Conservation (phyloP, 2,329 filamentous ascomycete genomes). For the Fusarium agapanthi region DNA sequence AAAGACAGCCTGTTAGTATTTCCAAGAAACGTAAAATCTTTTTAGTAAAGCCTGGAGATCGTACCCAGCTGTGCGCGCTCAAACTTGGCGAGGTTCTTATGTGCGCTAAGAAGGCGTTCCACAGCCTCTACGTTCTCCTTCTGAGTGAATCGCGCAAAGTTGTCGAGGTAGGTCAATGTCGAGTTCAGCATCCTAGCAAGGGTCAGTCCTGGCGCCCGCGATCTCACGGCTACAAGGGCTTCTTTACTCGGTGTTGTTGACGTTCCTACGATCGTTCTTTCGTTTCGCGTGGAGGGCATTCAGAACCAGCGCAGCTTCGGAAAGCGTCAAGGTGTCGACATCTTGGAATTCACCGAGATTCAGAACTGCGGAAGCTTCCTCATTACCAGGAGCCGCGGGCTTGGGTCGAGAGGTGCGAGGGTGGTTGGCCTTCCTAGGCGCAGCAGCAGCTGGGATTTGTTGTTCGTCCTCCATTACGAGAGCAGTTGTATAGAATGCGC, state of each 20-base stretch:
- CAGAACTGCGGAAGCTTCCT: conserved; percentile 83
- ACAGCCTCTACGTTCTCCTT: conserved; percentile 96
- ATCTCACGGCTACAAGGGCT: background rate
- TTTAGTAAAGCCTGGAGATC: conserved; percentile 27
- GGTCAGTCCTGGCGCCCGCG: conserved; percentile 9
- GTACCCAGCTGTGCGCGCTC: conserved; percentile 91
- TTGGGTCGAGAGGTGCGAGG: conserved; percentile 69
- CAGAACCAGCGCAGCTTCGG: conserved; percentile 90
- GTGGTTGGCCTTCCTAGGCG: conserved; percentile 35
- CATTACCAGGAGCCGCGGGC: conserved; percentile 77
- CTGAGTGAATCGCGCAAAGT: conserved; percentile 95
- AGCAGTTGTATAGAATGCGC: background rate
- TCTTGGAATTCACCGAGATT: conserved; percentile 93
- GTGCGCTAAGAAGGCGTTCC: conserved; percentile 82
- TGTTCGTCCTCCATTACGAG: conserved; percentile 23
- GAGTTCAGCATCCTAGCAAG: conserved; percentile 76
- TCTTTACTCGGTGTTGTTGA: conserved; percentile 81
- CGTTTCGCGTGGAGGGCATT: conserved; percentile 87
- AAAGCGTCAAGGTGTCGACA: conserved; percentile 90
- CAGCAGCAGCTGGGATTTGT: conserved; percentile 6
- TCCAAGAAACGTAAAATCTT: too few species aligned
- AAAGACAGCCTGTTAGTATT: conserved; percentile 12
- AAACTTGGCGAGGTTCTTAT: conserved; percentile 85
- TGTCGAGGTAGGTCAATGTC: conserved; percentile 90
- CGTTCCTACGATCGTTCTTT: conserved; percentile 79